Percentiles rank a stretch among this genome's conserved stretches.
Conservation (phyloP, 1,284 basidiomycete genomes). For the Dichomitus squalens region DNA sequence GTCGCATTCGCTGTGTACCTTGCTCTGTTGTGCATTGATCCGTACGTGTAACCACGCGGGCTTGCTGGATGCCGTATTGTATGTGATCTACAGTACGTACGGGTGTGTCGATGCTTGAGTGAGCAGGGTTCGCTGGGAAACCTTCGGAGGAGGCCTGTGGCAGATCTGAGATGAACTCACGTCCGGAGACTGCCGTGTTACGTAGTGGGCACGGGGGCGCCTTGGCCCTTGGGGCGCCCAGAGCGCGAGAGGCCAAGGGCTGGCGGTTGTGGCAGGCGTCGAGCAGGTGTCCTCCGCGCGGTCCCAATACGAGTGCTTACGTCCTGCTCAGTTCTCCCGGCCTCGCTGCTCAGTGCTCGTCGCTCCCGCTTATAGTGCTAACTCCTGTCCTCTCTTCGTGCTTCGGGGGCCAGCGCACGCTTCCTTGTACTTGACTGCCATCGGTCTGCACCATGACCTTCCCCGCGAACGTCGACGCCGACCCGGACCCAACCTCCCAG, state of each 20-base stretch:
- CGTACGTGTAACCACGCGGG: background rate
- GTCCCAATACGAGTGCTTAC: conserved; percentile 4
- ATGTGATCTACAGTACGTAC: conserved; percentile 5
- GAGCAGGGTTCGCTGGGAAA: background rate
- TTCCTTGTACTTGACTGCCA: background rate
- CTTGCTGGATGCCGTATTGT: background rate
- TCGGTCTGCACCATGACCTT: conserved; percentile 44
- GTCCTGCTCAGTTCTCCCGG: background rate
- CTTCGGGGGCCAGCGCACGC: background rate
- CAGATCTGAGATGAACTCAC: background rate
- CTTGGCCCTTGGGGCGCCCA: no score
- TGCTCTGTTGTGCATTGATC: conserved; percentile 28
- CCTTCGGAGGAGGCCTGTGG: background rate
- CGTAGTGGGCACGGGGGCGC: background rate
- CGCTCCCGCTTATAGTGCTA: background rate
- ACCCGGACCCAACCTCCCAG: conserved; percentile 73
- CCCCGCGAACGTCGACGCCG: conserved; percentile 56
- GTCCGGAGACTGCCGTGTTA: background rate
- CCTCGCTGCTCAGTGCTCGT: background rate
- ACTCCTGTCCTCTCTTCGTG: background rate
- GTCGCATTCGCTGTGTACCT: conserved; percentile 20
- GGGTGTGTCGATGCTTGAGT: background rate
- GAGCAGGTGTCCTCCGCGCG: conserved; percentile 4
- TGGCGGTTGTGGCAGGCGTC: background rate
- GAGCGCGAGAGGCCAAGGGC: no score